A percentile compares a stretch with the other conserved stretches of the same genome.
Evolutionary conservation across 2,329 filamentous ascomycete species (phyloP).

Genomic region (Lasiodiplodia gonubiensis): DNA sequence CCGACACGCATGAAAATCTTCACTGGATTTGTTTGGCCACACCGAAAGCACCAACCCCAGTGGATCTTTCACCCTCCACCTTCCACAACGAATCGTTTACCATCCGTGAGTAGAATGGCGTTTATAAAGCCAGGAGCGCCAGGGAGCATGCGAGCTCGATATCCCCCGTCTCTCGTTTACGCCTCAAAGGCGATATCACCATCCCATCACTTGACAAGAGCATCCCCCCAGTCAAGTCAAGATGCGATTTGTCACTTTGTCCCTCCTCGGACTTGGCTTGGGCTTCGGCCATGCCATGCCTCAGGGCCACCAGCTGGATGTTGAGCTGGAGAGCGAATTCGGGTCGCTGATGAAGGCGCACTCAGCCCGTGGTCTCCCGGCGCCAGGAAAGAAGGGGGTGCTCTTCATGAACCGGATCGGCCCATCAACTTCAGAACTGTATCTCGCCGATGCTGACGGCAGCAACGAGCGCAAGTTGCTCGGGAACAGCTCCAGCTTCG

Average conservation of each 20-base stretch:
- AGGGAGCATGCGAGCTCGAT: too few species aligned
- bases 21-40: not conserved
- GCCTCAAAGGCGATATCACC: not conserved
- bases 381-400: slow-evolving; percentile 31
- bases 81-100: not conserved
- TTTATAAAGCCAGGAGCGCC: not conserved
- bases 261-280: slow-evolving; percentile 9
- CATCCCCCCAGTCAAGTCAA: not conserved
- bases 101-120: too few species aligned
- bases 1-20: not conserved
- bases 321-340: slow-evolving; percentile 8
- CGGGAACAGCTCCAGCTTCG: slow-evolving; percentile 37
- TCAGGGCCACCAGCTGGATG: not conserved
- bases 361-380: slow-evolving; percentile 29
- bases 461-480: slow-evolving; percentile 46
- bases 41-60: not conserved
- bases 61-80: not conserved
- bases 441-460: slow-evolving; percentile 49
- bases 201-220: not conserved
- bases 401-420: slow-evolving; percentile 48
- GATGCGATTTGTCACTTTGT: slow-evolving; percentile 1
- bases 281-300: not conserved
- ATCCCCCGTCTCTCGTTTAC: not conserved
- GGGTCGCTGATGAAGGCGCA: slow-evolving; percentile 10
- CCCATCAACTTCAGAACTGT: slow-evolving; percentile 37